Evolutionary conservation across 495 filamentous ascomycete genomes (phyloP).

Genomic region (Aspergillus avenaceus): DNA sequence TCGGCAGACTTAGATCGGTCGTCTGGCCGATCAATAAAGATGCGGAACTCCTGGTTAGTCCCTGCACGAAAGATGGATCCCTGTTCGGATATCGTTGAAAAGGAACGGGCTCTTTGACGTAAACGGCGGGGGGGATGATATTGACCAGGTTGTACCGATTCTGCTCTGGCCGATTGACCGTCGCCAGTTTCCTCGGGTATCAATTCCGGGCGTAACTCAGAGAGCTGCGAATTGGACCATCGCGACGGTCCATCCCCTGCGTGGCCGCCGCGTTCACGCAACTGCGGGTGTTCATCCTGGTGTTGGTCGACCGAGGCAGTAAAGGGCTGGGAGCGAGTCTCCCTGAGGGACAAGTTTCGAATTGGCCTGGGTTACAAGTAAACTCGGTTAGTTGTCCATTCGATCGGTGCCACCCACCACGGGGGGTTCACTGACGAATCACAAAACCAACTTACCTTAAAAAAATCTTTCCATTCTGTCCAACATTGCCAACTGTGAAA

Average conservation of each 20-base stretch:
- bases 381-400: conserved; percentile 21
- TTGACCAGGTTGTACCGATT: conserved; percentile 24
- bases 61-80: conserved; percentile 28
- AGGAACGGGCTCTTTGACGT: conserved; percentile 57
- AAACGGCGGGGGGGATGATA: conserved; percentile 19
- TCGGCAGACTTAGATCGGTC: conserved; percentile 66
- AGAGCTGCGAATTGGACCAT: conserved; percentile 47
- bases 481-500: conserved; percentile 92
- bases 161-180: conserved; percentile 23
- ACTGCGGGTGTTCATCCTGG: conserved; percentile 31
- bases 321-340: conserved; percentile 25
- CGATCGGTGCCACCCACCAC: conserved; percentile 2
- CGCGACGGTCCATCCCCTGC: conserved; percentile 29
- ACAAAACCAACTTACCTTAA: conserved; percentile 65
- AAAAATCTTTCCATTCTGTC: conserved; percentile 90
- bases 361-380: conserved; percentile 39
- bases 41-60: conserved; percentile 63
- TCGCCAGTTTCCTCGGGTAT: conserved; percentile 23
- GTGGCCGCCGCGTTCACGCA: conserved; percentile 15
- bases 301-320: conserved; percentile 26
- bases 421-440: not conserved
- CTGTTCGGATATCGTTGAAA: conserved; percentile 58
- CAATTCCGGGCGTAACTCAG: conserved; percentile 36
- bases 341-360: conserved; percentile 41
- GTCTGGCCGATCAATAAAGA: conserved; percentile 78